A percentile compares a stretch with the other conserved stretches of the same genome.
phyloP scores from a whole-genome alignment of 176 grass and related monocot genomes.

The Avena sativa region DNA sequence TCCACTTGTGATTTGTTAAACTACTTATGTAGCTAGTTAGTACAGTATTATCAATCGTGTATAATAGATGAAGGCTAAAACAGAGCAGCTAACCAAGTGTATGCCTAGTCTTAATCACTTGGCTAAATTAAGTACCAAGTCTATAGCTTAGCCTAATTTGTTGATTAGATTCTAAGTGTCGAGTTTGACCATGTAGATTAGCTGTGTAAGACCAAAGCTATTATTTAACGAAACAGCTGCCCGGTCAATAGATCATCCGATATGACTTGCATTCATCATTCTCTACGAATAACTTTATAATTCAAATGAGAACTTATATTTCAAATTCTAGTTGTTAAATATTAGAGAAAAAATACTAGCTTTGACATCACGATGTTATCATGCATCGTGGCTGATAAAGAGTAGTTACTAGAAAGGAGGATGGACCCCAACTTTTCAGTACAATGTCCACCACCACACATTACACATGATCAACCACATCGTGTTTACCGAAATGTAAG shows the following conservation, averaged over 20 bases:
- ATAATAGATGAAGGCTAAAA: background rate
- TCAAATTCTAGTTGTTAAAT: background rate
- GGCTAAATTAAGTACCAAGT: background rate
- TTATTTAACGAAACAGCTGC: background rate
- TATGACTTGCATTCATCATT: background rate
- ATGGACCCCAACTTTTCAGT: background rate
- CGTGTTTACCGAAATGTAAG: background rate
- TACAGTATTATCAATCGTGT: too few species aligned
- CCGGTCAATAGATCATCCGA: background rate
- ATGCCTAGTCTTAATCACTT: background rate
- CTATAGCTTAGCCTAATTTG: background rate
- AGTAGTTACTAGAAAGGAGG: too few species aligned
- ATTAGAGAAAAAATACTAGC: background rate
- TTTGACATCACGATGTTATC: too few species aligned
- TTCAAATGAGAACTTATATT: background rate
- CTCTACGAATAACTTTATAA: background rate
- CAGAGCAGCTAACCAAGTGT: background rate
- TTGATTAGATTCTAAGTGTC: background rate
- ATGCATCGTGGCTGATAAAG: too few species aligned
- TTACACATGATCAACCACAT: background rate
- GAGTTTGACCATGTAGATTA: background rate
- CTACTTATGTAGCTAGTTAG: background rate
- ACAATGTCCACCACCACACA: background rate
- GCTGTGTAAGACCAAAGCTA: background rate
- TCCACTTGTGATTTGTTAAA: constrained; percentile 11